Percentiles rank a stretch among this genome's conserved stretches.
phyloP scores from a whole-genome alignment of 768 basidiomycete species.

The Podaxis sp. region DNA sequence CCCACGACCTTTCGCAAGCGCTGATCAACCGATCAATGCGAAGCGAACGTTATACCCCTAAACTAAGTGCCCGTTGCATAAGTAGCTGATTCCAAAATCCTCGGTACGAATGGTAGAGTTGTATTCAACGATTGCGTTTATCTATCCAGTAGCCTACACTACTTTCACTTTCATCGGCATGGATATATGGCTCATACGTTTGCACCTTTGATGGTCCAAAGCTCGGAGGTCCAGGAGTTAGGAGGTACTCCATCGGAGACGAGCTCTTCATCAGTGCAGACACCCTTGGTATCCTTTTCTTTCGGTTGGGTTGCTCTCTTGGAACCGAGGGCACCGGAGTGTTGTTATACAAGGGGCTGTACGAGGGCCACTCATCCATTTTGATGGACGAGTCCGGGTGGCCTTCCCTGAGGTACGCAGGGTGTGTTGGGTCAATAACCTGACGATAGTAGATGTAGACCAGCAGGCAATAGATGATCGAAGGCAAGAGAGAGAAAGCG shows the following conservation, averaged over 20 bases:
- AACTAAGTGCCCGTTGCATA: conserved; percentile 46
- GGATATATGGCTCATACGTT: neutral
- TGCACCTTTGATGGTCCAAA: conserved; percentile 15
- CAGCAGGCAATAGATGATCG: conserved; percentile 33
- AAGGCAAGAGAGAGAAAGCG: conserved; percentile 38
- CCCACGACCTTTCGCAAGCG: conserved; percentile 56
- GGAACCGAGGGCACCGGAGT: conserved; percentile 10
- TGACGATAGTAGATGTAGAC: conserved; percentile 42
- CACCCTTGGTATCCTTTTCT: conserved; percentile 6
- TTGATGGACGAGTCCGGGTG: conserved; percentile 14
- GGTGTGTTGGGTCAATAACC: conserved; percentile 35
- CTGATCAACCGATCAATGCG: conserved; percentile 28
- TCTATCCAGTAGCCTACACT: neutral
- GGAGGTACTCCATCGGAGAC: conserved; percentile 25
- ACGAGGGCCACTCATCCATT: conserved; percentile 18
- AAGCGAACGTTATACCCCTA: conserved; percentile 65
- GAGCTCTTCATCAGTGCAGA: conserved; percentile 28
- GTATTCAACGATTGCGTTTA: neutral
- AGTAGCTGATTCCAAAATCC: neutral
- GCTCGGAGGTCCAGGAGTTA: conserved; percentile 30
- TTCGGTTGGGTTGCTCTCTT: conserved; percentile 7
- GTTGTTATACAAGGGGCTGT: conserved; percentile 8
- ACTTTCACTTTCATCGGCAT: neutral
- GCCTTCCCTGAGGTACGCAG: conserved; percentile 29
- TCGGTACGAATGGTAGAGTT: neutral